phyloP scores from a whole-genome alignment of 345 rosid species.

The Salix dunnii region DNA sequence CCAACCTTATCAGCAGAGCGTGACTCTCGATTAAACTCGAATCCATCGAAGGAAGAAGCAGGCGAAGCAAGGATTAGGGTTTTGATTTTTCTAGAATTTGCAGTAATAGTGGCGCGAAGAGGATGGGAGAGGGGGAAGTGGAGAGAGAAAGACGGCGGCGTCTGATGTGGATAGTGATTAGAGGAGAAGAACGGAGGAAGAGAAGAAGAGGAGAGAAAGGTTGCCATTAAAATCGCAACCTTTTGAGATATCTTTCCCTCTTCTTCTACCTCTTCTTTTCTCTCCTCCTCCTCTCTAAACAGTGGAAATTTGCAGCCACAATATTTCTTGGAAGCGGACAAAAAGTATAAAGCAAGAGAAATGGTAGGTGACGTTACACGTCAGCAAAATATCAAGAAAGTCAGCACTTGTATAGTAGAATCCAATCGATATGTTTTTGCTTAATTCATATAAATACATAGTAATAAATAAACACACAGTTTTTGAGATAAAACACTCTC shows the following conservation, averaged over 20 bases:
- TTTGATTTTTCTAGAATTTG: conserved; percentile 27
- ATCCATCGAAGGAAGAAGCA: conserved; percentile 43
- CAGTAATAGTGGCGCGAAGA: conserved; percentile 4
- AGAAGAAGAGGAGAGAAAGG: conserved; percentile 3
- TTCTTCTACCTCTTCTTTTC: neutral
- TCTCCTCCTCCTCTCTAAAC: neutral
- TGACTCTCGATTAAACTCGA: conserved; percentile 31
- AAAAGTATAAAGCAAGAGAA: neutral
- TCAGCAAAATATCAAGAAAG: neutral
- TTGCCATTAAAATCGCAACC: conserved; percentile 15
- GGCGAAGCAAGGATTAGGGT: conserved; percentile 28
- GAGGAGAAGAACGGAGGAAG: neutral
- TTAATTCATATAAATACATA: neutral
- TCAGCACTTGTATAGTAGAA: neutral
- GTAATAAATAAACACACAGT: neutral
- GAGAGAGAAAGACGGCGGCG: neutral
- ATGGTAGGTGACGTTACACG: neutral
- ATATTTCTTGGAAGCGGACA: neutral
- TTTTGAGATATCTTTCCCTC: neutral
- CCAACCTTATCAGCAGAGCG: conserved; percentile 44
- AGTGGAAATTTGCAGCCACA: neutral
- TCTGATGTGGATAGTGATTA: neutral
- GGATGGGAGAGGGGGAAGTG: neutral
- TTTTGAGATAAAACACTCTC: no score
- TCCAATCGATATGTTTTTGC: neutral